Conservation (phyloP, 2,329 filamentous ascomycete genomes). For the Ceratocystis papillata region DNA sequence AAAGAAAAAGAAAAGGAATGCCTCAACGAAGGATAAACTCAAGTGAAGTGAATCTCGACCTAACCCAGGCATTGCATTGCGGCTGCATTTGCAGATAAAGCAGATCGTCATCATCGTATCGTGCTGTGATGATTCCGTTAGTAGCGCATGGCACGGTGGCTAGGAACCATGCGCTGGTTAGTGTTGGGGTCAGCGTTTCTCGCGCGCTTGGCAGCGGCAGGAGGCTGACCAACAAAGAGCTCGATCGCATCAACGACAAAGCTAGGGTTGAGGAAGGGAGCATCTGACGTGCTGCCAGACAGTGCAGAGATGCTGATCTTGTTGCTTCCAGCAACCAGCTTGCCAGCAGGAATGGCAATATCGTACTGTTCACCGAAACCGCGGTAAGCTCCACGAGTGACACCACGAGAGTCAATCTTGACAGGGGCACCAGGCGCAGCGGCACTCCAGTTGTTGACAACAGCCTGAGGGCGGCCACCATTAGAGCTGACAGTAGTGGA, state of each 20-base stretch:
- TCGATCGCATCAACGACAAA: slow-evolving; percentile 29
- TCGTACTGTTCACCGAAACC: slow-evolving; percentile 55
- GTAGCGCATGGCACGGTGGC: slow-evolving; percentile 2
- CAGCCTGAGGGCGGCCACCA: slow-evolving; percentile 46
- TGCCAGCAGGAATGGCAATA: slow-evolving; percentile 48
- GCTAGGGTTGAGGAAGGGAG: slow-evolving; percentile 48
- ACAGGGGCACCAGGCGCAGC: slow-evolving; percentile 43
- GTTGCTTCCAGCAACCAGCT: slow-evolving; percentile 48
- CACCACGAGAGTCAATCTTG: slow-evolving; percentile 53
- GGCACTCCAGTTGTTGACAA: slow-evolving; percentile 45
- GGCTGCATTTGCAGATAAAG: not conserved
- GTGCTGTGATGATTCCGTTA: not conserved
- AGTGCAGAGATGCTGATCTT: slow-evolving; percentile 50
- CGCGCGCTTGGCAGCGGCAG: slow-evolving; percentile 12
- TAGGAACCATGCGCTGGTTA: not conserved
- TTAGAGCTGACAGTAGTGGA: slow-evolving; percentile 54
- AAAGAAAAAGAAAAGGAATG: not conserved
- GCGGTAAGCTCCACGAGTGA: slow-evolving; percentile 55
- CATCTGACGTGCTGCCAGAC: slow-evolving; percentile 46
- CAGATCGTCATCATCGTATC: not conserved
- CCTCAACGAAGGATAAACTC: not conserved
- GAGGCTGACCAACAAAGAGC: slow-evolving; percentile 21
- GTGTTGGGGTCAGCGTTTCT: not conserved
- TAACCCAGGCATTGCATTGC: no score
- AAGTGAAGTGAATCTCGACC: no score